Evolutionary conservation across 306 rosid genomes (phyloP).

Genomic region (Castanea crenata): DNA sequence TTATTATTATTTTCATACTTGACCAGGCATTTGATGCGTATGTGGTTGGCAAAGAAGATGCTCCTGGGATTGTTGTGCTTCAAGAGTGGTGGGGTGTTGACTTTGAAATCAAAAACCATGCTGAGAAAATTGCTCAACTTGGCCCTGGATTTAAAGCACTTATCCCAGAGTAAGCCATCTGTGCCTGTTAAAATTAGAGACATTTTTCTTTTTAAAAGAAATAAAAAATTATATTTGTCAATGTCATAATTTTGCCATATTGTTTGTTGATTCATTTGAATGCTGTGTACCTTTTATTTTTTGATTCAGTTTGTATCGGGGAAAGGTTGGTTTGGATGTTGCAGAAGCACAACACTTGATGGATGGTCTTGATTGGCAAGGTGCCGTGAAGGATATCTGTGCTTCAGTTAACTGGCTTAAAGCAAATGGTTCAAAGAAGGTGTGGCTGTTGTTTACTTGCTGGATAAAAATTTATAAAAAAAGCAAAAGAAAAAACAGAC

Average conservation of each 20-base stretch:
- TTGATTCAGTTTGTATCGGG: conserved; percentile 55
- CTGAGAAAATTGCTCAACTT: conserved; percentile 68
- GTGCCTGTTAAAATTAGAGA: background rate
- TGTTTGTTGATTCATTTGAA: conserved; percentile 1
- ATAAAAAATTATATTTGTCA: background rate
- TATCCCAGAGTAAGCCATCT: conserved; percentile 73
- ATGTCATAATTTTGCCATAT: background rate
- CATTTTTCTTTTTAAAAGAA: background rate
- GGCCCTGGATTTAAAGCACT: conserved; percentile 82
- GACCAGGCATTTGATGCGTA: conserved; percentile 76
- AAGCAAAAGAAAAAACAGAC: background rate
- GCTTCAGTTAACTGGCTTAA: conserved; percentile 95
- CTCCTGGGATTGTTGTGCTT: conserved; percentile 86
- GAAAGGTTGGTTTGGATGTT: conserved; percentile 85
- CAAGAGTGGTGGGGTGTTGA: conserved; percentile 99
- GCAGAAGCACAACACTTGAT: conserved; percentile 94
- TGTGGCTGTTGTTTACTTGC: conserved; percentile 16
- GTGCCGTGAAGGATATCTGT: conserved; percentile 78
- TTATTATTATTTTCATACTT: conserved; percentile 4
- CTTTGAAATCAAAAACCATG: conserved; percentile 78
- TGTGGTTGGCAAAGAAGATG: conserved; percentile 77
- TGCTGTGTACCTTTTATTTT: background rate
- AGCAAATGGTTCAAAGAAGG: conserved; percentile 91
- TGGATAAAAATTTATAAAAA: background rate
- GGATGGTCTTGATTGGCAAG: conserved; percentile 95